Percentiles rank a stretch among this genome's conserved stretches.
These are phyloP conservation scores for Hansenula lynferdii DNA, from an alignment of 1,139 yeast species.

Conservation along the genomic window DNA sequence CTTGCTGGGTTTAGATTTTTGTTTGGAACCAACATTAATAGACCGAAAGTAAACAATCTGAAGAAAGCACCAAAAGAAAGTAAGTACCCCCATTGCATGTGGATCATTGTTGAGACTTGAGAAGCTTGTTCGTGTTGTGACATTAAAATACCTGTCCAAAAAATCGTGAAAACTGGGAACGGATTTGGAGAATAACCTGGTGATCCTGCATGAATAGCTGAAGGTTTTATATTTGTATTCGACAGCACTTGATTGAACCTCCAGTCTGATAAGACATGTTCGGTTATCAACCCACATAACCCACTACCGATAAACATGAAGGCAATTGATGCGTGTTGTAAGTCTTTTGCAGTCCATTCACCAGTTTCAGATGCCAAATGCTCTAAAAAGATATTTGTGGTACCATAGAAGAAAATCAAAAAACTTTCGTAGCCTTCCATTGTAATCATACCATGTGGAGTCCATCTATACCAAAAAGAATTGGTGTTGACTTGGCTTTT, in stretches of 20 bases:
- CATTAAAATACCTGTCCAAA: slow-evolving; percentile 98
- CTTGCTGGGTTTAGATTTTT: slow-evolving; percentile 43
- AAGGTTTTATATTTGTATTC: slow-evolving; percentile 20
- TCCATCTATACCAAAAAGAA: slow-evolving; percentile 32
- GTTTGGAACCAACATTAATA: slow-evolving; percentile 50
- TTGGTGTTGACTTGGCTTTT: slow-evolving; percentile 26
- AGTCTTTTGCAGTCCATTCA: slow-evolving; percentile 85
- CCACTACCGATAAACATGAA: slow-evolving; percentile 94
- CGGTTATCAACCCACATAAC: slow-evolving; percentile 81
- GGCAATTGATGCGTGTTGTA: slow-evolving; percentile 94
- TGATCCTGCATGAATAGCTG: slow-evolving; percentile 36
- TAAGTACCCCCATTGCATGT: slow-evolving; percentile 88
- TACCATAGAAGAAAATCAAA: slow-evolving; percentile 80
- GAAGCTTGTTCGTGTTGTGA: slow-evolving; percentile 90
- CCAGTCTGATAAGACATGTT: slow-evolving; percentile 44
- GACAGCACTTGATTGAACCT: slow-evolving; percentile 28
- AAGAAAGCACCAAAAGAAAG: slow-evolving; percentile 74
- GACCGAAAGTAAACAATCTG: slow-evolving; percentile 62
- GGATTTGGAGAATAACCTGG: slow-evolving; percentile 88
- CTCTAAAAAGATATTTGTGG: slow-evolving; percentile 84
- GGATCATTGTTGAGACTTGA: slow-evolving; percentile 68
- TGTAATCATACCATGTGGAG: slow-evolving; percentile 54
- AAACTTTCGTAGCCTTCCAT: slow-evolving; percentile 85
- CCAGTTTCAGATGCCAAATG: slow-evolving; percentile 76
- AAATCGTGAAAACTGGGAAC: slow-evolving; percentile 86